Conservation (phyloP, 2,329 filamentous ascomycete species). For the Colletotrichum truncatum region DNA sequence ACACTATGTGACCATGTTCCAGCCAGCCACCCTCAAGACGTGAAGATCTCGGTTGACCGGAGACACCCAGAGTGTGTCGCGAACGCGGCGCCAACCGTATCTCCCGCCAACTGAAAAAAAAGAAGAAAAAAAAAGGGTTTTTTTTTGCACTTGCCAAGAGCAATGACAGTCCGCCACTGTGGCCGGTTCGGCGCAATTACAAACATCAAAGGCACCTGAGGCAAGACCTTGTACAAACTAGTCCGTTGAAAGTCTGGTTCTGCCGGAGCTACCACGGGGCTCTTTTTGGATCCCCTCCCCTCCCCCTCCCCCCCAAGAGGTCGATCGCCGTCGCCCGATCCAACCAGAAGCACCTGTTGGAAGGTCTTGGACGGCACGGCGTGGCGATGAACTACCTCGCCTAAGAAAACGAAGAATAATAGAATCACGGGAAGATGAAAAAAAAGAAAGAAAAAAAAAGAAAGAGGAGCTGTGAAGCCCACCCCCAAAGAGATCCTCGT, state of each 20-base stretch:
- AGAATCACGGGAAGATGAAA: no score
- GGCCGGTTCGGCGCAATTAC: slow-evolving; percentile 23
- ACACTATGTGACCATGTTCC: no score
- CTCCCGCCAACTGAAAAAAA: not conserved
- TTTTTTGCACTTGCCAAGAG: slow-evolving; percentile 13
- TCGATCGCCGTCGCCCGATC: slow-evolving; percentile 16
- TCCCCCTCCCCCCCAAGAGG: no score
- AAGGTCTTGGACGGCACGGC: not conserved
- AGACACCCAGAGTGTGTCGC: slow-evolving; percentile 16
- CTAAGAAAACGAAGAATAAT: no score
- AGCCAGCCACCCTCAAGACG: not conserved
- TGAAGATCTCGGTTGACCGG: slow-evolving; percentile 21
- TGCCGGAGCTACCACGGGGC: slow-evolving; percentile 11
- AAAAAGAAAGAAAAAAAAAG: no score
- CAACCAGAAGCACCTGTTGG: not conserved
- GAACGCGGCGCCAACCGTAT: not conserved
- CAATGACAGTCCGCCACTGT: not conserved
- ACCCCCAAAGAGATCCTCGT: no score
- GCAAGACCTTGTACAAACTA: not conserved
- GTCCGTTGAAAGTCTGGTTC: no score
- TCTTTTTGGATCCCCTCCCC: no score
- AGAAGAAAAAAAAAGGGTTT: no score
- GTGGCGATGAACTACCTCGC: no score
- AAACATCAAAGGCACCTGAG: not conserved
- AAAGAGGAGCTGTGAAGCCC: no score